These are phyloP conservation scores for Sporothrix pseudoabietina DNA, from an alignment of 2,329 filamentous ascomycete genomes.

Conservation along the genomic window DNA sequence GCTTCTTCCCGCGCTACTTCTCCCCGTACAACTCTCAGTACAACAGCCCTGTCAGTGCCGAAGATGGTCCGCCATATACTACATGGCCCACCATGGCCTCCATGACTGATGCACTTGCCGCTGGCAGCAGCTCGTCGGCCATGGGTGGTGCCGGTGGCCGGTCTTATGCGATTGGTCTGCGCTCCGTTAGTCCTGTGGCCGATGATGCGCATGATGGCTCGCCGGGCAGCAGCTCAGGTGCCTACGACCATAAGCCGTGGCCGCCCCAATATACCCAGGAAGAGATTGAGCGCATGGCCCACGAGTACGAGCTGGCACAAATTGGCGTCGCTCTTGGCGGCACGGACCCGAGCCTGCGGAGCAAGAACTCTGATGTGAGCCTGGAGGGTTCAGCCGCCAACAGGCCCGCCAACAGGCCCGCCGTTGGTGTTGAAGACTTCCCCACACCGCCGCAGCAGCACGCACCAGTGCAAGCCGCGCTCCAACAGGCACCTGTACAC, in stretches of 20 bases:
- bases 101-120: constrained; percentile 26
- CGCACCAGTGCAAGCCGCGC: background rate
- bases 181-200: background rate
- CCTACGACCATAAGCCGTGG: background rate
- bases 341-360: constrained; percentile 41
- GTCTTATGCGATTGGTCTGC: background rate
- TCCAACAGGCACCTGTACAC: background rate
- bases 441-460: constrained; percentile 7
- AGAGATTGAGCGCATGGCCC: constrained; percentile 38
- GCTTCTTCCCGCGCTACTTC: constrained; percentile 50
- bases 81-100: constrained; percentile 43
- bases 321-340: constrained; percentile 52
- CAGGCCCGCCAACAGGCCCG: background rate
- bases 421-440: background rate
- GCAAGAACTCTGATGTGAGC: constrained; percentile 39
- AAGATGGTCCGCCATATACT: constrained; percentile 44
- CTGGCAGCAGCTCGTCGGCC: constrained; percentile 28
- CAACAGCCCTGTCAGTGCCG: constrained; percentile 57
- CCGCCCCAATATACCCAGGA: constrained; percentile 32
- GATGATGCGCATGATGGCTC: constrained; percentile 7
- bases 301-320: constrained; percentile 36
- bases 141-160: constrained; percentile 1
- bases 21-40: constrained; percentile 64
- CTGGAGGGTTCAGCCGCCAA: constrained; percentile 33
- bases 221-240: constrained; percentile 9